Evolutionary conservation across 345 rosid genomes (phyloP).

Genomic region (Rhizophora mangle): DNA sequence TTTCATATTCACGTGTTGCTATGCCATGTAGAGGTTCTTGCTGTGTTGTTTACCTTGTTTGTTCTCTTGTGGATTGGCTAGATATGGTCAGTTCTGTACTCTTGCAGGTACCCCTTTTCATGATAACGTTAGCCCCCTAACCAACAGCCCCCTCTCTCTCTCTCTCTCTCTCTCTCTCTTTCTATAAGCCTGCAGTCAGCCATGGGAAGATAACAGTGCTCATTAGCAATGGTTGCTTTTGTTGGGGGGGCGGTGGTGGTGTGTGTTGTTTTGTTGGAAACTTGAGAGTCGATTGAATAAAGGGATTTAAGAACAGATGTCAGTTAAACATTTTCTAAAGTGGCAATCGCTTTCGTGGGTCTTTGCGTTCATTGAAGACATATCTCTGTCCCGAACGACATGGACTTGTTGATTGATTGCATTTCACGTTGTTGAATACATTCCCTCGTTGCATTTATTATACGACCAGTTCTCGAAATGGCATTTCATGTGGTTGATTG

Average conservation of each 20-base stretch:
- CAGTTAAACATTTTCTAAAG: not conserved
- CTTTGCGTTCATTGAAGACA: constrained; percentile 1
- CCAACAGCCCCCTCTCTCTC: not conserved
- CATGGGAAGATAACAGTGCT: too few relatives aligned
- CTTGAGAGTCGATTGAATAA: not conserved
- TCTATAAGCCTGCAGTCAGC: constrained; percentile 2
- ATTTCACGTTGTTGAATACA: constrained; percentile 31
- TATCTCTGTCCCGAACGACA: constrained; percentile 7
- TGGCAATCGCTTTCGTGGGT: not conserved
- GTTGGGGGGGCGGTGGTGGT: not conserved
- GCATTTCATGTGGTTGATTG: constrained; percentile 31
- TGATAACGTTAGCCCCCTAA: constrained; percentile 25
- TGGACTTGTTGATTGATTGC: constrained; percentile 19
- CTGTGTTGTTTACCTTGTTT: constrained; percentile 44
- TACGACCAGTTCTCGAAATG: constrained; percentile 35
- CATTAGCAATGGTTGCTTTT: not conserved
- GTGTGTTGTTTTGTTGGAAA: not conserved
- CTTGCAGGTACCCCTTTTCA: constrained; percentile 32
- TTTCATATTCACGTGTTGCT: constrained; percentile 66
- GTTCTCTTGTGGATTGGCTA: constrained; percentile 50
- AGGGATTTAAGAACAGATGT: not conserved
- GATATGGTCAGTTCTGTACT: constrained; percentile 28
- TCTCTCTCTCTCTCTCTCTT: constrained; percentile 6
- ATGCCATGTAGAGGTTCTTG: constrained; percentile 32
- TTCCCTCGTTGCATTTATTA: constrained; percentile 60